Percentiles rank a stretch among this genome's conserved stretches.
These are phyloP conservation scores for Heliosperma pusillum DNA, from an alignment of 148 eudicot genomes.

Conservation along the genomic window DNA sequence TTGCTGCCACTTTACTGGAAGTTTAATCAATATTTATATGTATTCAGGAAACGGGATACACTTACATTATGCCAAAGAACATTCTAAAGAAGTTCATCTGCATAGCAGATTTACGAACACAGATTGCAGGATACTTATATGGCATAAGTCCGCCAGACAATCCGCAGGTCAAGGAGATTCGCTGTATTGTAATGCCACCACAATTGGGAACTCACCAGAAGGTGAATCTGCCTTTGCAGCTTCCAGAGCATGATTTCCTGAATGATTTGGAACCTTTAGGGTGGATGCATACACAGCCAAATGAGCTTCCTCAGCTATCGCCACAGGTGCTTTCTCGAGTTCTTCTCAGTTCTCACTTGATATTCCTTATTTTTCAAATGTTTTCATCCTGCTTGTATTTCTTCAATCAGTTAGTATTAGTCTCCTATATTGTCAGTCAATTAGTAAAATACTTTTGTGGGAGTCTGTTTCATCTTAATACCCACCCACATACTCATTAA, in stretches of 20 bases:
- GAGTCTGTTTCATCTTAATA: too few relatives aligned
- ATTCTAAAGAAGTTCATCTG: slow-evolving; percentile 98
- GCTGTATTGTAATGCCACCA: slow-evolving; percentile 94
- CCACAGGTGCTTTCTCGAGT: slow-evolving; percentile 58
- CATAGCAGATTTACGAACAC: slow-evolving; percentile 91
- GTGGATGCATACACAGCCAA: slow-evolving; percentile 99
- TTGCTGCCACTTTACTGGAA: neutral
- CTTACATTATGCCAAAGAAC: slow-evolving; percentile 97
- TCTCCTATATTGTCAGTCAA: too few relatives aligned
- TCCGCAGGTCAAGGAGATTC: slow-evolving; percentile 97
- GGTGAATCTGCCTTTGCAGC: slow-evolving; percentile 80
- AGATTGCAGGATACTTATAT: slow-evolving; percentile 91
- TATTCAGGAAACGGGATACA: slow-evolving; percentile 89
- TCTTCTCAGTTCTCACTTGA: too few relatives aligned
- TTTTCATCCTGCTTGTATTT: too few relatives aligned
- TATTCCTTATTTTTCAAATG: neutral
- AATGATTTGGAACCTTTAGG: slow-evolving; percentile 97
- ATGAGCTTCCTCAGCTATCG: slow-evolving; percentile 94
- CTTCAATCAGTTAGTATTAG: too few relatives aligned
- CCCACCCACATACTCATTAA: too few relatives aligned
- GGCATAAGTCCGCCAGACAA: slow-evolving; percentile 98
- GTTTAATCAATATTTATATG: neutral
- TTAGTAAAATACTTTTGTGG: too few relatives aligned
- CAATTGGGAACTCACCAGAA: slow-evolving; percentile 99
- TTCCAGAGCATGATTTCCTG: slow-evolving; percentile 92